Conservation (phyloP, 768 basidiomycete species). For the Tylopilus sp. region DNA sequence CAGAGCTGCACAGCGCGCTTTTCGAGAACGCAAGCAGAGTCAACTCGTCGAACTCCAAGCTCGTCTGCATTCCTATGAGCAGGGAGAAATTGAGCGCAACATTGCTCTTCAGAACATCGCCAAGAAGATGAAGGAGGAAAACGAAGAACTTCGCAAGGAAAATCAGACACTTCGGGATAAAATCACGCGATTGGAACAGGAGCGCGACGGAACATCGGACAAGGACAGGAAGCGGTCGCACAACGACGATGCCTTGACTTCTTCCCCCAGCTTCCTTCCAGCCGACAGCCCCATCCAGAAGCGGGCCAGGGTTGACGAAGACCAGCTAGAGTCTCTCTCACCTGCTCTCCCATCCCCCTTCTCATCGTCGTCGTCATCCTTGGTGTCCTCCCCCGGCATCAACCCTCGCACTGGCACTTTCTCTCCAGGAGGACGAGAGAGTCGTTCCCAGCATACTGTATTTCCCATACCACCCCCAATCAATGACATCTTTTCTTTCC, state of each 20-base stretch:
- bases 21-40: constrained; percentile 85
- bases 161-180: constrained; percentile 58
- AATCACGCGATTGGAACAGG: constrained; percentile 40
- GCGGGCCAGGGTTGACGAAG: constrained; percentile 31
- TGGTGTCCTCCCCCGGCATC: constrained; percentile 51
- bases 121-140: constrained; percentile 84
- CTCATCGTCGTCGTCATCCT: constrained; percentile 41
- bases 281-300: constrained; percentile 34
- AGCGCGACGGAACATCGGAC: constrained; percentile 28
- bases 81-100: constrained; percentile 87
- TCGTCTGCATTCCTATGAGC: constrained; percentile 79
- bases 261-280: constrained; percentile 24
- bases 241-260: constrained; percentile 48
- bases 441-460: constrained; percentile 22
- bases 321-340: constrained; percentile 19
- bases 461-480: constrained; percentile 31
- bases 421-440: constrained; percentile 31
- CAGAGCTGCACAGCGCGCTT: constrained; percentile 86
- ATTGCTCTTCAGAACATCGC: constrained; percentile 80
- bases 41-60: constrained; percentile 87
- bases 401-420: constrained; percentile 24
- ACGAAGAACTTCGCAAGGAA: constrained; percentile 68
- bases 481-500: constrained; percentile 35
- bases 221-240: constrained; percentile 58
- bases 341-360: constrained; percentile 22